Evolutionary conservation across 768 basidiomycete genomes (phyloP).

Genomic region (Psilocybe cubensis): DNA sequence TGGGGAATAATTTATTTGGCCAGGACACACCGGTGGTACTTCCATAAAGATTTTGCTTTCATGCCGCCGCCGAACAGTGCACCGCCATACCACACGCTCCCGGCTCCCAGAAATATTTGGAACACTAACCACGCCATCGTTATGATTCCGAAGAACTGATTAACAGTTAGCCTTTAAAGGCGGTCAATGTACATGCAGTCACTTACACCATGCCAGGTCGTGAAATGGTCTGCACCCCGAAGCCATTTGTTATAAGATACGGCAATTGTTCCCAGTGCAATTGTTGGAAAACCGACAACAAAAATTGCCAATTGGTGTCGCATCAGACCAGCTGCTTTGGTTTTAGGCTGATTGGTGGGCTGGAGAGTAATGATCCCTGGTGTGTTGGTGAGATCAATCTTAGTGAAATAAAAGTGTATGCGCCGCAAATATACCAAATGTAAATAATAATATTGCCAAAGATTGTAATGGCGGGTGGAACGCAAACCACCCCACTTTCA

Average conservation of each 20-base stretch:
- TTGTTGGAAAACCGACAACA: conserved; percentile 54
- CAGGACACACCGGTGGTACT: conserved; percentile 72
- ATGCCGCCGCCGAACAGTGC: conserved; percentile 69
- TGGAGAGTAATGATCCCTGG: conserved; percentile 80
- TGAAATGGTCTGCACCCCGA: conserved; percentile 58
- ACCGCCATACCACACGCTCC: conserved; percentile 80
- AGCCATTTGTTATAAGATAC: conserved; percentile 65
- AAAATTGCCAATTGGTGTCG: conserved; percentile 73
- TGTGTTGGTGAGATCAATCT: not conserved
- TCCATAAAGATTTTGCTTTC: conserved; percentile 79
- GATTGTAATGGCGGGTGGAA: conserved; percentile 69
- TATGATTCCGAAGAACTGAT: conserved; percentile 66
- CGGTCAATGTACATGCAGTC: not conserved
- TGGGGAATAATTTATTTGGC: not conserved
- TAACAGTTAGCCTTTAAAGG: not conserved
- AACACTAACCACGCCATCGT: conserved; percentile 61
- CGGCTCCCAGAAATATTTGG: conserved; percentile 67
- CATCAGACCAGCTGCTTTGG: conserved; percentile 66
- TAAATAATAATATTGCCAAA: conserved; percentile 56
- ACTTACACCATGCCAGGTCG: conserved; percentile 77
- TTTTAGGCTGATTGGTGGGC: conserved; percentile 66
- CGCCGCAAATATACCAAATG: conserved; percentile 50
- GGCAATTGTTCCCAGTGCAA: conserved; percentile 62
- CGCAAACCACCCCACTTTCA: conserved; percentile 59
- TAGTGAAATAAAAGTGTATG: not conserved